A percentile compares a stretch with the other conserved stretches of the same genome.
These are phyloP conservation scores for Phylloporus scabripes DNA, from an alignment of 768 basidiomycete genomes.

Conservation along the genomic window DNA sequence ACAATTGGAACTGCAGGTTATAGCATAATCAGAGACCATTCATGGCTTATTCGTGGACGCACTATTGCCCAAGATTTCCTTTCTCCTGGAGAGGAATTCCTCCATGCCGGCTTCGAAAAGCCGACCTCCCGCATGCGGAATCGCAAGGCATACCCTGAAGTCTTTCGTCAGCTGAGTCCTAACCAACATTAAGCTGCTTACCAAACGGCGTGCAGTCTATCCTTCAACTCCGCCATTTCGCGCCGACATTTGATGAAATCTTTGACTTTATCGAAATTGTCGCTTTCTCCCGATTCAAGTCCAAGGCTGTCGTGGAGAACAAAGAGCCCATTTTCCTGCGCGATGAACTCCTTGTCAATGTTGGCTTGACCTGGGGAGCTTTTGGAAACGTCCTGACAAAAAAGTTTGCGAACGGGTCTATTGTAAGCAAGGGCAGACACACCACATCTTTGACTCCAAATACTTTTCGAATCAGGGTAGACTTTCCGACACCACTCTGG, in stretches of 20 bases:
- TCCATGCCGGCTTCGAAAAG: neutral
- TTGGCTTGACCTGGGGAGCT: neutral
- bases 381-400: neutral
- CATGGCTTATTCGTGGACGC: neutral
- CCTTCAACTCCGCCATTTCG: neutral
- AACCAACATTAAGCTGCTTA: neutral
- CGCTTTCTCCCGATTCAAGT: neutral
- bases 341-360: neutral
- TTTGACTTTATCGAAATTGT: neutral
- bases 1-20: neutral
- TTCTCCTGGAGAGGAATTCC: neutral
- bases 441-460: constrained; percentile 1
- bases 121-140: neutral
- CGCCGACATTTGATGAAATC: neutral
- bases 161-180: neutral
- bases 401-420: neutral
- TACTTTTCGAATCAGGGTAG: neutral
- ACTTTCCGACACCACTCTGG: constrained; percentile 1
- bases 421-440: neutral
- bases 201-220: constrained; percentile 14
- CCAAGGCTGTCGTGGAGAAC: constrained; percentile 1
- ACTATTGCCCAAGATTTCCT: constrained; percentile 1
- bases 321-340: neutral
- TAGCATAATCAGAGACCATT: neutral
- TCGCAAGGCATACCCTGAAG: neutral